phyloP scores from a whole-genome alignment of 352 stramenopile species.

The Phytophthora ramorum region DNA sequence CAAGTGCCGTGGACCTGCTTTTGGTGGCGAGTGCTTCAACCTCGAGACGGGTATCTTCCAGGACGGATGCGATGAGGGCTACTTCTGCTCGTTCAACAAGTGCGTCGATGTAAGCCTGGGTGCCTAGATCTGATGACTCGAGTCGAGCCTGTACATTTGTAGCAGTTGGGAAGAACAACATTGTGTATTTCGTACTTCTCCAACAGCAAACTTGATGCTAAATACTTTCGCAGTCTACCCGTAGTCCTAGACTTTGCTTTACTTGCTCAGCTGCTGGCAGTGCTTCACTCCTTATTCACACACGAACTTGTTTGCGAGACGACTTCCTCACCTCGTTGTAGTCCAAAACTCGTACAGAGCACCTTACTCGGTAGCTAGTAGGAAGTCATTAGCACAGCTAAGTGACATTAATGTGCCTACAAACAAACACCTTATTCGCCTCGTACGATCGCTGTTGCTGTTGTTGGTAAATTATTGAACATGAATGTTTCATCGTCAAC shows the following conservation, averaged over 20 bases:
- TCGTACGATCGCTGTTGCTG: too few relatives aligned
- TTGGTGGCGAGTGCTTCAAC: constrained; percentile 49
- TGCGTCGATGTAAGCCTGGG: constrained; percentile 29
- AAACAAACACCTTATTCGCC: too few relatives aligned
- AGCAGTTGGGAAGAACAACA: neutral
- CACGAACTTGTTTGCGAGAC: constrained; percentile 51
- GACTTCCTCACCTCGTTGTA: too few relatives aligned
- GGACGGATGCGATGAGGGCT: constrained; percentile 27
- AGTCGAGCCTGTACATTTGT: constrained; percentile 8
- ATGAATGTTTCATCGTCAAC: too few relatives aligned
- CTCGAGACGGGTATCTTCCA: constrained; percentile 27
- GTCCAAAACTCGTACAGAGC: too few relatives aligned
- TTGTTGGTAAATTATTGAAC: too few relatives aligned
- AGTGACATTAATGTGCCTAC: too few relatives aligned
- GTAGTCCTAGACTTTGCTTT: neutral
- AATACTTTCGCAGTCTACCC: neutral
- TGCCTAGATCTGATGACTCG: neutral
- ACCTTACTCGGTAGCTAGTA: too few relatives aligned
- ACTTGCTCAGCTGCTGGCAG: neutral
- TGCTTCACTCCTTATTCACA: constrained; percentile 16
- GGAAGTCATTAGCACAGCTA: too few relatives aligned
- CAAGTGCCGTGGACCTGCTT: constrained; percentile 26
- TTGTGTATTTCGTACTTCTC: neutral
- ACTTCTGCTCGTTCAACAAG: constrained; percentile 39
- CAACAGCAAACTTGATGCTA: neutral